Evolutionary conservation across 139 green algal species (phyloP).

Genomic region (Micractinium conductrix): DNA sequence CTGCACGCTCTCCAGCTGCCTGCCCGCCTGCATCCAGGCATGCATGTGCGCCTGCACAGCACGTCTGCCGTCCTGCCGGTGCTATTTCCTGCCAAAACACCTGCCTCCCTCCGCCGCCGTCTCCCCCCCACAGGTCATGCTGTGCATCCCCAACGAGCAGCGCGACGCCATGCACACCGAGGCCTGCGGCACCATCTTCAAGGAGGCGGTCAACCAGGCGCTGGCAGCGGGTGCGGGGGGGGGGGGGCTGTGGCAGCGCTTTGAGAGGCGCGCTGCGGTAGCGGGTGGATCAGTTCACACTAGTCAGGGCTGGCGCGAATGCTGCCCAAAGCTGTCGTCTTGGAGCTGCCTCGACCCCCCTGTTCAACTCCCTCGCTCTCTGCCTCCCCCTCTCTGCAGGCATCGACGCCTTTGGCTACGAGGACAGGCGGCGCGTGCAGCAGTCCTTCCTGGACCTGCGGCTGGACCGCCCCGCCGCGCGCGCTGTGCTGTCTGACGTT

Average conservation of each 20-base stretch:
- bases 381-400: slow-evolving; percentile 30
- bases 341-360: neutral
- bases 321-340: neutral
- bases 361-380: neutral
- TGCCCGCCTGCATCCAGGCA: too few species aligned
- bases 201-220: slow-evolving; percentile 55
- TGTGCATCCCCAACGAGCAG: slow-evolving; percentile 82
- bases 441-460: slow-evolving; percentile 71
- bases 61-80: too few species aligned
- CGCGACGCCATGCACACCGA: slow-evolving; percentile 65
- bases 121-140: slow-evolving; percentile 67
- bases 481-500: slow-evolving; percentile 3
- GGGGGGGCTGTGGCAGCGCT: too few species aligned
- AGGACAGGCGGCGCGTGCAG: slow-evolving; percentile 74
- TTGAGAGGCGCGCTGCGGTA: neutral
- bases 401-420: slow-evolving; percentile 67
- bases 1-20: too few species aligned
- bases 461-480: slow-evolving; percentile 54
- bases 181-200: slow-evolving; percentile 70
- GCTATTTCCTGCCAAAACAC: neutral
- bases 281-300: neutral
- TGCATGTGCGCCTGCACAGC: too few species aligned
- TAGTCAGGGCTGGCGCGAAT: neutral
- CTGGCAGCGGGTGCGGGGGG: slow-evolving; percentile 35
- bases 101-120: neutral